Evolutionary conservation across 2,329 filamentous ascomycete genomes (phyloP).

Genomic region (Apiospora aurea): DNA sequence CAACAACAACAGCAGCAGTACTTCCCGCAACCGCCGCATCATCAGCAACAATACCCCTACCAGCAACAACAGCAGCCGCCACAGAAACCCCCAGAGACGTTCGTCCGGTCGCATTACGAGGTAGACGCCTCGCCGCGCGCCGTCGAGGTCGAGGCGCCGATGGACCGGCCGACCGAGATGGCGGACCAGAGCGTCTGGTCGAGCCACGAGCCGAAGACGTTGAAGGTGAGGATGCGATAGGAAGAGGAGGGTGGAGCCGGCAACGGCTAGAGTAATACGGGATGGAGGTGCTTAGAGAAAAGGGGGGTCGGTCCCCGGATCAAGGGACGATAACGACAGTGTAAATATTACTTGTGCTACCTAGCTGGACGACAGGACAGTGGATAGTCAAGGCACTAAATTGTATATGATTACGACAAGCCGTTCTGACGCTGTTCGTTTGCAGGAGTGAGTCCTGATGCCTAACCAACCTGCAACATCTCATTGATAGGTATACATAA

Average conservation of each 20-base stretch:
- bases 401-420: not conserved
- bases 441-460: no score
- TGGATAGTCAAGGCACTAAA: not conserved
- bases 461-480: no score
- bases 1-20: not conserved
- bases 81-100: not conserved
- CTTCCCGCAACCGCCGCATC: not conserved
- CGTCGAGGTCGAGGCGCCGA: constrained; percentile 4
- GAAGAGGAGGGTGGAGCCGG: not conserved
- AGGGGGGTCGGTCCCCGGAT: no score
- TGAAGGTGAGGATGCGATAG: not conserved
- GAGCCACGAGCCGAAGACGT: not conserved
- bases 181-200: constrained; percentile 12
- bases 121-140: not conserved
- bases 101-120: not conserved
- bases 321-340: not conserved
- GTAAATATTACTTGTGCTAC: not conserved
- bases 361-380: not conserved
- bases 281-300: no score
- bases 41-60: not conserved
- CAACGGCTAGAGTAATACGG: not conserved
- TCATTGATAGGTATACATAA: no score
- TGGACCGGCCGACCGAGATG: not conserved
- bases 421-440: no score
- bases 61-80: not conserved